Evolutionary conservation across 2,329 filamentous ascomycete genomes (phyloP), one percentile per base, ranked within the genome.

Genomic region (Trichoderma sp.): DNA sequence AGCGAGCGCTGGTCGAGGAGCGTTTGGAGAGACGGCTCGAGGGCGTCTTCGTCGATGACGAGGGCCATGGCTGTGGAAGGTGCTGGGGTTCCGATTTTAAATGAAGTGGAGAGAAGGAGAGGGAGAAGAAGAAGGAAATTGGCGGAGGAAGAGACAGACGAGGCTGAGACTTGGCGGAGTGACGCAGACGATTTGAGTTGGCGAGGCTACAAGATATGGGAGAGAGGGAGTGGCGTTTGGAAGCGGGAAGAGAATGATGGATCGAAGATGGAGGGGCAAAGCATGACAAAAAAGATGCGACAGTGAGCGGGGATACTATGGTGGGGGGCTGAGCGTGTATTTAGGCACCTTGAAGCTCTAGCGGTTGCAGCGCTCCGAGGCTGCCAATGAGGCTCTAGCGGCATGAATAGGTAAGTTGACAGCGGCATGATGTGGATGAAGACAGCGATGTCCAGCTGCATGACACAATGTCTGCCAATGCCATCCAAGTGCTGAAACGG

Each of bases 1-100:
- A 99, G 90, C 40, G 92, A 91, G 81, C 94, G 93, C 82, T 99
- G 96, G 84, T 97, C 93, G 76, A 99, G 89, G 78, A 99, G 94
- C 73, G 92, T 92, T 84, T 97, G 92, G 77, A 99, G 92, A 64
- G 92, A 93, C 59, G 96, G 94, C 84, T 97, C 94, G 84, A 98
- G 90, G 75, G 88, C 85, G 79, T 94, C 92, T 77, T 92, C 91
- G 81, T 77, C 76, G 71, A 78, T 77, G 74, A 81, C 73, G 72
- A 81, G 62, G 69, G 83, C 83, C 81, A 82, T 82, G 72, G 68
- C 73, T 71, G 31, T 47, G 13, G 31, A 19, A 19, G 35, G 6
- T 10, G 47, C 29, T 31, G 14, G 31, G 27, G 33, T 35, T 14
- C 14, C 14, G 3, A n/a, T 2, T 19, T n/a, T 1, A 24, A 13